These are phyloP conservation scores for Solanum habrochaites DNA, from an alignment of 257 asterid species.

Conservation along the genomic window DNA sequence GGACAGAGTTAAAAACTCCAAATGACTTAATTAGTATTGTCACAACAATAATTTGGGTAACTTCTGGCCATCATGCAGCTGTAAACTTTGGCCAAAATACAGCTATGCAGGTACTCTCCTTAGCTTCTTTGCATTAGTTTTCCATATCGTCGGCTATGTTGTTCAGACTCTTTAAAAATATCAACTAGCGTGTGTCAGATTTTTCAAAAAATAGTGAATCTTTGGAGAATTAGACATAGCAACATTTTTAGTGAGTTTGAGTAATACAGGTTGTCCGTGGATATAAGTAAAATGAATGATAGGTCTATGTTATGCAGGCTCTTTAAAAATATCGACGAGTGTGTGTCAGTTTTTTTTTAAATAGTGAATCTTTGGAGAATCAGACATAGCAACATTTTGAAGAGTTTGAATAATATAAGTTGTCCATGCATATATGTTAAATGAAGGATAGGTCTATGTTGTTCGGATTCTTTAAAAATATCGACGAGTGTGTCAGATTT, in stretches of 20 bases:
- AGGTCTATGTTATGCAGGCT: background rate
- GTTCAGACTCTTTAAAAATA: background rate
- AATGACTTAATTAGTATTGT: constrained; percentile 34
- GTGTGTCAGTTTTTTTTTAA: background rate
- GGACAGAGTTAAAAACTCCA: constrained; percentile 50
- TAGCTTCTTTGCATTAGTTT: background rate
- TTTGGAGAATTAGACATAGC: no score
- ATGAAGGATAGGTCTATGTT: background rate
- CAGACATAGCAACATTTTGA: background rate
- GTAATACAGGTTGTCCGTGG: no score
- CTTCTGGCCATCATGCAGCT: constrained; percentile 77
- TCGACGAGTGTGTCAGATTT: no score
- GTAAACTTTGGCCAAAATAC: constrained; percentile 78
- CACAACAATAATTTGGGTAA: constrained; percentile 59
- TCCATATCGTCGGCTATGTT: background rate
- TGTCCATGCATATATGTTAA: background rate
- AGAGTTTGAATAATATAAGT: background rate
- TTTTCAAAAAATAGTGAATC: background rate
- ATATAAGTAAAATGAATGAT: no score
- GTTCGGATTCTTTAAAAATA: no score
- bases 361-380: background rate
- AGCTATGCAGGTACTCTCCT: constrained; percentile 24
- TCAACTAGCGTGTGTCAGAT: background rate
- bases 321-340: background rate
- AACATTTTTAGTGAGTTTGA: no score